phyloP scores from a whole-genome alignment of 306 rosid species.

The Vicia faba region DNA sequence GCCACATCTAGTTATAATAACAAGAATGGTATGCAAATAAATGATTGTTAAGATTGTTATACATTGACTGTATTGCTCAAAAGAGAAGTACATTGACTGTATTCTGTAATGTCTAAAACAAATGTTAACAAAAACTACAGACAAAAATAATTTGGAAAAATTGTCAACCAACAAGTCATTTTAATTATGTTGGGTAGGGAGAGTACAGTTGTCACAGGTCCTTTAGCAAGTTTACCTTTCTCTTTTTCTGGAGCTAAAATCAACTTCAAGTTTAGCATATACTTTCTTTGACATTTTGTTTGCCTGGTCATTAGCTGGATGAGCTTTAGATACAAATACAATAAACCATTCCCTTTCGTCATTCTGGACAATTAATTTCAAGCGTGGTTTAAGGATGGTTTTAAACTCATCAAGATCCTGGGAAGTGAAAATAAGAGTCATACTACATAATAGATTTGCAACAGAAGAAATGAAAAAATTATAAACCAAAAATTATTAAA shows the following conservation, averaged over 20 bases:
- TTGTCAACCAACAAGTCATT: constrained; percentile 8
- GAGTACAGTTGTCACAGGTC: constrained; percentile 19
- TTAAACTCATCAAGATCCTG: constrained; percentile 98
- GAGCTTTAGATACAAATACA: constrained; percentile 90
- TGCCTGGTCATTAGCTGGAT: constrained; percentile 85
- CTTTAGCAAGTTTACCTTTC: constrained; percentile 69
- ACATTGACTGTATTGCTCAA: constrained; percentile 6
- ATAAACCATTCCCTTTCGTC: constrained; percentile 98
- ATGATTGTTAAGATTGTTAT: constrained; percentile 23
- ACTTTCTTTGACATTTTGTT: constrained; percentile 85
- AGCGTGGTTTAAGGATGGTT: constrained; percentile 95
- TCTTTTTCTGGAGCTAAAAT: constrained; percentile 89
- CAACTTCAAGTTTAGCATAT: constrained; percentile 91
- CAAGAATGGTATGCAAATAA: constrained; percentile 24
- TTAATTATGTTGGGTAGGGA: constrained; percentile 16
- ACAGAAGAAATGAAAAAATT: constrained; percentile 21
- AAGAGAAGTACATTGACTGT: constrained; percentile 11
- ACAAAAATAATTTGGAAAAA: constrained; percentile 23
- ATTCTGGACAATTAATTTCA: constrained; percentile 95
- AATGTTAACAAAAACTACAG: constrained; percentile 25
- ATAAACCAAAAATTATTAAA: constrained; percentile 22
- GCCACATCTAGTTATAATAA: constrained; percentile 27
- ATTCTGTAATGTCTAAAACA: constrained; percentile 15
- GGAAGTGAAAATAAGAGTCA: constrained; percentile 39
- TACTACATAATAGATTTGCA: constrained; percentile 32